These are phyloP conservation scores for Articulospora tetracladia DNA, from an alignment of 495 filamentous ascomycete species.

Conservation along the genomic window DNA sequence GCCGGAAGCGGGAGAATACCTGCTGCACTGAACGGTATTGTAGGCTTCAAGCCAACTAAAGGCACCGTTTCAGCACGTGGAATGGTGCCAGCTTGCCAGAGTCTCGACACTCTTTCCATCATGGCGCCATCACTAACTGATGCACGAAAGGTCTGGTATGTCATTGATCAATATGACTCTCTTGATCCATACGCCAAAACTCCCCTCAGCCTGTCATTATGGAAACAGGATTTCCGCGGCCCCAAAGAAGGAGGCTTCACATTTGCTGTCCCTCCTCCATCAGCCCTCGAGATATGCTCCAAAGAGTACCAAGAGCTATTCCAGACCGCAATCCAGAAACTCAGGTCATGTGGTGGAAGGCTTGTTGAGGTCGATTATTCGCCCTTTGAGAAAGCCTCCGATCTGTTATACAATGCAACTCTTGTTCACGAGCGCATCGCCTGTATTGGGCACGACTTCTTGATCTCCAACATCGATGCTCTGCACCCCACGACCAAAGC, in stretches of 20 bases:
- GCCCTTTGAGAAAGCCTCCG: slow-evolving; percentile 50
- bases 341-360: slow-evolving; percentile 47
- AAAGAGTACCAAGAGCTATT: slow-evolving; percentile 44
- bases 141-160: slow-evolving; percentile 53
- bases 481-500: slow-evolving; percentile 53
- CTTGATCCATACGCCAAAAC: slow-evolving; percentile 56
- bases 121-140: slow-evolving; percentile 51
- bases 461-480: slow-evolving; percentile 15
- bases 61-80: slow-evolving; percentile 57
- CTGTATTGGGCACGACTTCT: slow-evolving; percentile 20
- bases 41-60: slow-evolving; percentile 66
- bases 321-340: slow-evolving; percentile 34
- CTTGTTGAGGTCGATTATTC: slow-evolving; percentile 49
- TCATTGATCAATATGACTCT: slow-evolving; percentile 48
- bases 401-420: slow-evolving; percentile 54
- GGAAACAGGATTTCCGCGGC: slow-evolving; percentile 45
- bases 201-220: slow-evolving; percentile 24
- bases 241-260: slow-evolving; percentile 39
- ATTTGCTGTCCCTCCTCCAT: slow-evolving; percentile 50
- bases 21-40: slow-evolving; percentile 59
- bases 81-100: slow-evolving; percentile 58
- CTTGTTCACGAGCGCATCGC: slow-evolving; percentile 55
- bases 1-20: slow-evolving; percentile 63
- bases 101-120: slow-evolving; percentile 58
- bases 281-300: slow-evolving; percentile 44